These are phyloP conservation scores for Mucor saturninus DNA, from an alignment of 371 early-diverging fungal genomes.

Conservation along the genomic window DNA sequence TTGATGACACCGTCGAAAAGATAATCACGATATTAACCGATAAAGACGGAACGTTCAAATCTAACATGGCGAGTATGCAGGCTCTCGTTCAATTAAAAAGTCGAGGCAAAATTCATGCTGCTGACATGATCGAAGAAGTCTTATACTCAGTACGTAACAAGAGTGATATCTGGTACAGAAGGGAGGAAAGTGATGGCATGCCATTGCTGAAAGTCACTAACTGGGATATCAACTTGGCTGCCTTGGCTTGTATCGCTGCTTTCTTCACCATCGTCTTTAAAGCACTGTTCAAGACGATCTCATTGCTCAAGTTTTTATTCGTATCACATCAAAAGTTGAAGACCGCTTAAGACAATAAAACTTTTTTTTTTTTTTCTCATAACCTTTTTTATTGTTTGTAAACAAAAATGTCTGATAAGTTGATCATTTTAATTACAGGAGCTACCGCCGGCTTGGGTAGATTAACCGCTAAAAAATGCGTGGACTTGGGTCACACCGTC, in stretches of 20 bases:
- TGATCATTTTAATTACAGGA: conserved; percentile 46
- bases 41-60: conserved; percentile 11
- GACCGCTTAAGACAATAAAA: conserved; percentile 2
- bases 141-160: conserved; percentile 6
- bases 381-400: neutral
- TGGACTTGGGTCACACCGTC: conserved; percentile 37
- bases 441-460: conserved; percentile 43
- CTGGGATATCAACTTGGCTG: conserved; percentile 14
- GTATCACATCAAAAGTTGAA: conserved; percentile 16
- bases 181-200: conserved; percentile 2
- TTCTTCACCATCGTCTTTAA: conserved; percentile 1
- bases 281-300: neutral
- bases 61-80: conserved; percentile 19
- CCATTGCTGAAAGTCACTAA: conserved; percentile 15
- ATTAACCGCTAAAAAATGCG: conserved; percentile 32
- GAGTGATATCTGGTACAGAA: conserved; percentile 13
- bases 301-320: conserved; percentile 1
- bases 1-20: conserved; percentile 13
- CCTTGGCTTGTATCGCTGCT: neutral
- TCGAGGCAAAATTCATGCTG: conserved; percentile 20
- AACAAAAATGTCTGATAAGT: conserved; percentile 5
- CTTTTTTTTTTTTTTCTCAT: neutral
- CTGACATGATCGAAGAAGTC: conserved; percentile 42
- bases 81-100: conserved; percentile 33
- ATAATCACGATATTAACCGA: conserved; percentile 2